These are phyloP conservation scores for Entrophospora sp. DNA, from an alignment of 192 early-diverging fungal genomes.

Conservation along the genomic window DNA sequence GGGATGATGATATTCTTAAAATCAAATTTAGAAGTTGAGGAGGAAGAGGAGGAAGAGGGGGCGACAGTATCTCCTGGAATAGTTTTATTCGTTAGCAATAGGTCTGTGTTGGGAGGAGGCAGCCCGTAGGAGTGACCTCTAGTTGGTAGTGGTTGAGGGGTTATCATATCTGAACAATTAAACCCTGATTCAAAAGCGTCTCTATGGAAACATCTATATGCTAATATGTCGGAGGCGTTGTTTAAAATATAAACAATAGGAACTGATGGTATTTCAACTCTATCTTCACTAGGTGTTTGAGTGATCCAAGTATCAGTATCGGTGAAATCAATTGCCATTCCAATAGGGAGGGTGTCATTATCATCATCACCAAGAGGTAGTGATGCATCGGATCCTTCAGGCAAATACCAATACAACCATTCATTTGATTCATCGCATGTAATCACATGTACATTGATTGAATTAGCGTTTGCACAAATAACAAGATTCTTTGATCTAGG, in stretches of 20 bases:
- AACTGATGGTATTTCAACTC: constrained; percentile 40
- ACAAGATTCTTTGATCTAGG: constrained; percentile 30
- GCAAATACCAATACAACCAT: constrained; percentile 66
- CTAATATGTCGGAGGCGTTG: constrained; percentile 51
- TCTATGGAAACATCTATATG: constrained; percentile 57
- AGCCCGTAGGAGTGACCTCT: not conserved
- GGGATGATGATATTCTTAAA: too few relatives aligned
- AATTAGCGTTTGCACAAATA: constrained; percentile 31
- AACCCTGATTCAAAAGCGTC: constrained; percentile 35
- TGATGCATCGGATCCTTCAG: constrained; percentile 40
- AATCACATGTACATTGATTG: constrained; percentile 40
- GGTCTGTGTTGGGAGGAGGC: too few relatives aligned
- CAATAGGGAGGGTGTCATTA: constrained; percentile 59
- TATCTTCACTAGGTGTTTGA: constrained; percentile 40
- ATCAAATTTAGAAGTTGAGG: too few relatives aligned
- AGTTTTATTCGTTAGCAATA: too few relatives aligned
- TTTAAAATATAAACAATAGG: constrained; percentile 70
- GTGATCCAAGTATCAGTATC: constrained; percentile 27
- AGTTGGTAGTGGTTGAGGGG: constrained; percentile 1
- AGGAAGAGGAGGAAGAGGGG: too few relatives aligned
- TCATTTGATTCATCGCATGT: constrained; percentile 35
- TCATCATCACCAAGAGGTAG: constrained; percentile 49
- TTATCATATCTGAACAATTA: constrained; percentile 34
- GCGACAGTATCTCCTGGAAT: too few relatives aligned
- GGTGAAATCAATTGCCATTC: constrained; percentile 69